Conservation (phyloP, 2,329 filamentous ascomycete species). For the Verticillium klebahnii region DNA sequence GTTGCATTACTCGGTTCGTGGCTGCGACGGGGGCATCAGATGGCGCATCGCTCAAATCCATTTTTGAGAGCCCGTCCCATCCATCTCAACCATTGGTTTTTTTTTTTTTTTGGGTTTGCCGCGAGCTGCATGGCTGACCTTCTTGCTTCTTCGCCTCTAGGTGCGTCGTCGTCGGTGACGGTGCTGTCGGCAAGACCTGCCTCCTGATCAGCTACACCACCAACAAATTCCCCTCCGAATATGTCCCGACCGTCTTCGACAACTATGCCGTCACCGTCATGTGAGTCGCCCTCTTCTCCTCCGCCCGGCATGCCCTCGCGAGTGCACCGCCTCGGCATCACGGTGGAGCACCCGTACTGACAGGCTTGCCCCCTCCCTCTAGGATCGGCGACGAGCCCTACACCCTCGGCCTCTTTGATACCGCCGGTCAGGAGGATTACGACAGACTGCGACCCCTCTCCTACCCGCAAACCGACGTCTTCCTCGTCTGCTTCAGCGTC, state of each 20-base stretch:
- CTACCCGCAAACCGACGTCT: conserved; percentile 97
- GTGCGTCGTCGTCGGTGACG: conserved; percentile 98
- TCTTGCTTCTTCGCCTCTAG: conserved; percentile 38
- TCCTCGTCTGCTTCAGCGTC: conserved; percentile 98
- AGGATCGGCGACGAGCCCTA: conserved; percentile 99
- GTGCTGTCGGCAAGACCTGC: conserved; percentile 99
- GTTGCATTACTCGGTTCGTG: not conserved
- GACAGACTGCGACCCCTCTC: conserved; percentile 93
- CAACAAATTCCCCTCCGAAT: conserved; percentile 99
- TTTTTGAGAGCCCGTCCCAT: not conserved
- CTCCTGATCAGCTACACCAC: conserved; percentile 99
- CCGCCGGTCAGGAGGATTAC: conserved; percentile 98
- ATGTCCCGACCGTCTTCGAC: conserved; percentile 98
- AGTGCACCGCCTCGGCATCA: not conserved
- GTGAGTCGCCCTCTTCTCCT: conserved; percentile 55
- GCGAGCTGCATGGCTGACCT: not conserved
- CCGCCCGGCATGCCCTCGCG: not conserved
- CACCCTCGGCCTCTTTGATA: conserved; percentile 96
- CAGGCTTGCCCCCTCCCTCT: conserved; percentile 7
- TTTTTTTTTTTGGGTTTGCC: not conserved
- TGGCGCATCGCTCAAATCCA: not conserved
- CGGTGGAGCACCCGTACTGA: not conserved
- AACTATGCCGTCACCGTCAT: conserved; percentile 99
- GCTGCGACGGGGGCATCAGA: not conserved
- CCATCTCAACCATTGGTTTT: not conserved